Evolutionary conservation across 768 basidiomycete species (phyloP), one percentile per base, ranked within the genome.

Genomic region (Dendrothele bispora): DNA sequence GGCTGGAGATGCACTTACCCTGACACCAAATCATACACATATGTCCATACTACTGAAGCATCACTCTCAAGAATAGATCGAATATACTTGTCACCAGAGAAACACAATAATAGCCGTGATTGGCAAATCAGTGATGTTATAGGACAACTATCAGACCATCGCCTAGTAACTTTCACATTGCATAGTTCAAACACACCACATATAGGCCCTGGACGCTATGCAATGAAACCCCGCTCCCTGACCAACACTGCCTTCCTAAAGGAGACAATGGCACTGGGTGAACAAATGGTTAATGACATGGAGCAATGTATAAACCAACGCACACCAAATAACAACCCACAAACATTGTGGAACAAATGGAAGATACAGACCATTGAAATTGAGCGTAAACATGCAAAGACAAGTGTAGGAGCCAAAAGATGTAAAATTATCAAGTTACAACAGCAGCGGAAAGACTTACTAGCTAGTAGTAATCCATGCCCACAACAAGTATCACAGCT

Each of bases 201-300:
- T n/a, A 56, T 62, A n/a, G 69, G 68, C 0, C 50, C 51, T 41
- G 71, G 68, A 6, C 47, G 67, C 25, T 71, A 68, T 65, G 25
- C 52, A 2, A 57, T 69, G 11, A 1, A 14, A 46, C 44, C 30
- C 4, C 60, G 11, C 26, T 59, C 1, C 57, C 54, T 43, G 59
- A 67, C 38, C 48, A 54, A 22, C 32, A 46, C 7, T 49, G 17
- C 39, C 11, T 42, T 43, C 32, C 28, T 32, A 1, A 20, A 39
- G 18, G 38, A 55, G 29, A 34, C n/a, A 36, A 38, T 36, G 37
- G 5, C 28, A 11, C 30, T 35, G 7, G 15, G 22, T 5, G 32
- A 30, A n/a, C 22, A 53, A 26, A 36, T 36, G 3, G 8, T 55
- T 3, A 35, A 52, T n/a, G 22, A 49, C 12, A 6, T 52, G 3